A percentile compares a stretch with the other conserved stretches of the same genome.
These are phyloP conservation scores for Cordyceps fumosorosea DNA, from an alignment of 2,329 filamentous ascomycete genomes.

Conservation along the genomic window DNA sequence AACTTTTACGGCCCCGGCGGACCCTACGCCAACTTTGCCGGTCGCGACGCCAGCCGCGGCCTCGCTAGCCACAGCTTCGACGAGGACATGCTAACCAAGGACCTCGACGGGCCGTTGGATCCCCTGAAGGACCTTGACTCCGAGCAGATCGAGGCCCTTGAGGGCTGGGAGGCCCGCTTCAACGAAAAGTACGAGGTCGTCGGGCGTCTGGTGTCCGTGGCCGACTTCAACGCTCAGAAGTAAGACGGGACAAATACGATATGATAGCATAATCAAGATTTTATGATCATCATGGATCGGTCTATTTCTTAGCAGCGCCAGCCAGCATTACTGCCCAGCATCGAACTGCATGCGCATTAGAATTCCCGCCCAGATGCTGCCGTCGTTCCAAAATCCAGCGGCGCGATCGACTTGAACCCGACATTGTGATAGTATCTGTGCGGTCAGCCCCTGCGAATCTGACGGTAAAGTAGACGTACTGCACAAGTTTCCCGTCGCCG, in stretches of 20 bases:
- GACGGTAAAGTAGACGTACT: background rate
- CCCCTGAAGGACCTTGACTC: conserved; percentile 61
- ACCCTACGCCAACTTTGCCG: conserved; percentile 93
- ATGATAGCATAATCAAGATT: background rate
- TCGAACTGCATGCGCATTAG: conserved; percentile 1
- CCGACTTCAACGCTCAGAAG: conserved; percentile 25
- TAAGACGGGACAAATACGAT: background rate
- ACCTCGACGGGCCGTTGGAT: conserved; percentile 78
- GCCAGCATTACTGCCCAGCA: background rate
- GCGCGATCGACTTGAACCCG: conserved; percentile 6
- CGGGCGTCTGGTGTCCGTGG: conserved; percentile 64
- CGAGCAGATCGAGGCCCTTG: conserved; percentile 76
- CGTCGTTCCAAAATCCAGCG: background rate
- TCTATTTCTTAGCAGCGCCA: background rate
- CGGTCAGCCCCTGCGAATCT: background rate
- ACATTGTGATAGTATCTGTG: conserved; percentile 10
- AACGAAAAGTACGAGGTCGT: conserved; percentile 93
- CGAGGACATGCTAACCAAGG: conserved; percentile 87
- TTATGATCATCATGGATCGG: background rate
- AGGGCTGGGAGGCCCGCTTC: conserved; percentile 92
- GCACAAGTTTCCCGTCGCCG: conserved; percentile 18
- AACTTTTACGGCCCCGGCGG: conserved; percentile 97
- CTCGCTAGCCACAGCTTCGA: conserved; percentile 91
- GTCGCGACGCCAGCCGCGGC: conserved; percentile 81
- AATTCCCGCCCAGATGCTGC: background rate